Evolutionary conservation across 371 early-diverging fungal species (phyloP), one percentile per base, ranked within the genome.

Genomic region (Syncephalastrum monosporum): DNA sequence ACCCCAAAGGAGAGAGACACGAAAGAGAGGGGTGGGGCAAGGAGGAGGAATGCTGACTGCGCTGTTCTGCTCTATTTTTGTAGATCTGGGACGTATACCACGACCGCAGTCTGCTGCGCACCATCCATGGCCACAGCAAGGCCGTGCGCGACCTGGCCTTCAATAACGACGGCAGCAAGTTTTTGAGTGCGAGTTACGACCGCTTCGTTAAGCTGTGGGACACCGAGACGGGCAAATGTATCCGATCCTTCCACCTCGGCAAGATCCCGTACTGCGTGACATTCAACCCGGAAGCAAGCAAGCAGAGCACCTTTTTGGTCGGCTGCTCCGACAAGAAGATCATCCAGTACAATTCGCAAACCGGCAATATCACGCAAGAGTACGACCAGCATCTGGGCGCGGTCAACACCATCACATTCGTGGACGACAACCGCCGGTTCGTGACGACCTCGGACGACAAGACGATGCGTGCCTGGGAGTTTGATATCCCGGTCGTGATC

Each of bases 361-460:
- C 93, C 3, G 92, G 91, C 13, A 90, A 92, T 49, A 83, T 93
- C 5, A 88, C 86, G 12, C 97, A 96, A 68, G 93, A 95, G 68
- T 99, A 99, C 69, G 92, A 95, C 61, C 95, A 96, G 73, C 99
- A 99, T 81, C 67, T 93, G 72, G 97, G 95, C 27, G 91, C 96
- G 4, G 90, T 99, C 50, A 97, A 97, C 68, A 91, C 94, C 27
- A 91, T 99, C 54, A 96, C 96, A 0, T 97, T 97, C 83, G 88
- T 97, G 6, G 96, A 97, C 61, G 91, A 94, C 3, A 92, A 92
- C 69, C 77, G 95, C 56, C 85, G 95, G 50, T 99, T 97, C 66
- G 89, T 99, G 43, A 91, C 95, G 5, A 95, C 97, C 1, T 90
- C 91, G 13, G 97, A 97, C 70, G 99, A 99, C 80, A 97, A 97